Evolutionary conservation across 257 asterid species (phyloP), one percentile per base, ranked within the genome.

Genomic region (Salvia rosmarinus): DNA sequence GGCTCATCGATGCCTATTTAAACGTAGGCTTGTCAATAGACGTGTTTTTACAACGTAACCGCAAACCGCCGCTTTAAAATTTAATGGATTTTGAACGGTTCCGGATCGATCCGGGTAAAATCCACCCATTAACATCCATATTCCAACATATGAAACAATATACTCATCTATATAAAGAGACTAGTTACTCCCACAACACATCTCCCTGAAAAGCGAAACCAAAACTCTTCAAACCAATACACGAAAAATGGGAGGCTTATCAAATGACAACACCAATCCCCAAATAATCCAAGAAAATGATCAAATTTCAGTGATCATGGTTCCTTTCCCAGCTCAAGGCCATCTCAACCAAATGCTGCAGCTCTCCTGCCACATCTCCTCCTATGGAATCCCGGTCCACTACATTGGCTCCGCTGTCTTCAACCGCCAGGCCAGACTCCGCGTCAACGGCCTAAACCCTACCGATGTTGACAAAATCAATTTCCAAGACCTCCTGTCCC

Each of bases 371-470:
- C 73, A 50, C 20, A 39, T 81, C 37, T 74, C 85, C 76, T 66
- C 76, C 21, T 56, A 64, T 56, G 70, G 42, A 1, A 1, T 83
- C 17, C 81, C 81, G 16, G 83, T 80, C 57, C 75, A 80, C 72
- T 83, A 75, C 54, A 76, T 54, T 10, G 71, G 78, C 73, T 64
- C 83, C 20, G 59, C 81, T 68, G 25, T 78, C 74, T 82, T 80
- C 78, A 83, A 71, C 83, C 81, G 81, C 64, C 87, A 83, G 30
- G 87, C 83, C 56, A 58, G 30, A 40, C 7, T 21, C 60, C 87
- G 87, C 9, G 71, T 37, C 68, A 78, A 75, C 52, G 78, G 72
- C 68, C 40, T 77, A 21, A 67, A 74, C 78, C 81, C 79, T 3
- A 19, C 9, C 21, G 78, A 80, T 9, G 43, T 77, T 32, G 78